Evolutionary conservation across 139 green algal species (phyloP).

Genomic region (Asterochloris erici): DNA sequence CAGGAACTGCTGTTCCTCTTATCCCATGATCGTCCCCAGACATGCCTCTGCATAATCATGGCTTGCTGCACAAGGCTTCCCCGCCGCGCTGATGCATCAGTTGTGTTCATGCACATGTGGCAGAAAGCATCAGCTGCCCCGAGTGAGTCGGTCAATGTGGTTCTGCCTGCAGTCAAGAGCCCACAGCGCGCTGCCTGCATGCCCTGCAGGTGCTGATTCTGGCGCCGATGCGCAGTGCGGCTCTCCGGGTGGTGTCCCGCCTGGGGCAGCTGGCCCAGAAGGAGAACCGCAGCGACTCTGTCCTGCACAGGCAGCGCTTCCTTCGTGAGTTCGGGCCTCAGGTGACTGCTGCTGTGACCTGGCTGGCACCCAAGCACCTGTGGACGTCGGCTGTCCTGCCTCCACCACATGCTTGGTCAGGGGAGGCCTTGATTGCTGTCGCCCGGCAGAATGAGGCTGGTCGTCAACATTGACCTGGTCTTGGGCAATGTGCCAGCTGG

Average conservation of each 20-base stretch:
- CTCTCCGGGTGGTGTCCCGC: constrained; percentile 56
- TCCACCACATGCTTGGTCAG: no score
- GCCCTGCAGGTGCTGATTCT: constrained; percentile 75
- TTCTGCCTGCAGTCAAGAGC: not conserved
- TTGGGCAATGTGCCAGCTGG: no score
- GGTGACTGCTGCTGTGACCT: constrained; percentile 21
- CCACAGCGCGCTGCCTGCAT: not conserved
- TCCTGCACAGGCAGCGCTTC: constrained; percentile 79
- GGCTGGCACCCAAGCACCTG: not conserved
- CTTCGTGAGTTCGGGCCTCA: constrained; percentile 76
- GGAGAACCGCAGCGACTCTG: constrained; percentile 71
- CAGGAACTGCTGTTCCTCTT: no score
- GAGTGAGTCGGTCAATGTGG: not conserved
- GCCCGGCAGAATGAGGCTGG: no score
- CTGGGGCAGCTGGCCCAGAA: constrained; percentile 69
- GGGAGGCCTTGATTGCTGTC: no score
- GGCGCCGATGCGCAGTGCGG: constrained; percentile 80
- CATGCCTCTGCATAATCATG: no score
- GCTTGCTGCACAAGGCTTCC: not conserved
- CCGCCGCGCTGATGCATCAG: not conserved
- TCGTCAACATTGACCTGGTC: no score
- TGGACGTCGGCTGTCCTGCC: not conserved
- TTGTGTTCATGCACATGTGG: no score
- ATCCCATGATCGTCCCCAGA: no score
- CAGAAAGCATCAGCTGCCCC: no score